Conservation (phyloP, 495 filamentous ascomycete species). For the Neurospora discreta region DNA sequence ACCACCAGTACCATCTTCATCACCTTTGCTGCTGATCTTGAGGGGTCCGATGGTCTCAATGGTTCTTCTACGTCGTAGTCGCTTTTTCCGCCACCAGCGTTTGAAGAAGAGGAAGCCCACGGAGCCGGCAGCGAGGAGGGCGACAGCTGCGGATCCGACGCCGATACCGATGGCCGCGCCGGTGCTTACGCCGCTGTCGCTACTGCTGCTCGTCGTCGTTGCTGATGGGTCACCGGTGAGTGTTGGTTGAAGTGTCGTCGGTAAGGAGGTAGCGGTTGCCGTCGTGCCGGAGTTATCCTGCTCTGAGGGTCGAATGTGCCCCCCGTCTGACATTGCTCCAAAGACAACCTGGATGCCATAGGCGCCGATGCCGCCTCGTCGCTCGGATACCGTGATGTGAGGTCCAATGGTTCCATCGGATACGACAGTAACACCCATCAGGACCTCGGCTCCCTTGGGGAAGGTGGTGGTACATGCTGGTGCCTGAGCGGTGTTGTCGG, state of each 20-base stretch:
- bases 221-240: not conserved
- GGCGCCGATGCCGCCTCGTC: slow-evolving; percentile 13
- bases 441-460: slow-evolving; percentile 1
- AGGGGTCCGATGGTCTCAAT: not conserved
- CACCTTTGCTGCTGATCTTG: not conserved
- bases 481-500: not conserved
- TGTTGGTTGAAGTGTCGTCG: not conserved
- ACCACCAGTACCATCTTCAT: not conserved
- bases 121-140: slow-evolving; percentile 5
- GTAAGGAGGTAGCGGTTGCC: not conserved
- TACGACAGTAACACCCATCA: slow-evolving; percentile 11
- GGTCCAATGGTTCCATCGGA: slow-evolving; percentile 4
- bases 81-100: slow-evolving; percentile 10
- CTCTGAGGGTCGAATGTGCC: not conserved
- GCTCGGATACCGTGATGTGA: slow-evolving; percentile 4
- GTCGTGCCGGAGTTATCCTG: not conserved
- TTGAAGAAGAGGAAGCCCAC: slow-evolving; percentile 14
- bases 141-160: slow-evolving; percentile 15
- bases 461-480: slow-evolving; percentile 17
- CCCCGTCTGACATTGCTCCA: not conserved
- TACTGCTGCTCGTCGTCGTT: not conserved
- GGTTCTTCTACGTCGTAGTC: not conserved
- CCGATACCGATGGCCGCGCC: slow-evolving; percentile 18
- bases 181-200: slow-evolving; percentile 13
- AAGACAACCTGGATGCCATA: slow-evolving; percentile 20